Conservation (phyloP, 2,329 filamentous ascomycete genomes). For the Pestalotiopsis sp. region DNA sequence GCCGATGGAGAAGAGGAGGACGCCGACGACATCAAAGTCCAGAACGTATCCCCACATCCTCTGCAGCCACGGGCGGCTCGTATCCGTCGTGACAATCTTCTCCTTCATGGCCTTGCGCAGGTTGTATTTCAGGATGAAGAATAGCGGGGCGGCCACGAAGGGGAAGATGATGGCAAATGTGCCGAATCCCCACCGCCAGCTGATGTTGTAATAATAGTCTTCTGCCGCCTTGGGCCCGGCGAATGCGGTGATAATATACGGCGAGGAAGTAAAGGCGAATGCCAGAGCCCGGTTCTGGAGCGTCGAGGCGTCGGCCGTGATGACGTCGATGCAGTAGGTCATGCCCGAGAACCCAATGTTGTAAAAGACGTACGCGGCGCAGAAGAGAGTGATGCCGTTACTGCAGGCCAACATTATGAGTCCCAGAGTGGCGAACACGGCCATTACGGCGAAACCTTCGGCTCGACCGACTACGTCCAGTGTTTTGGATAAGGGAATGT, state of each 20-base stretch:
- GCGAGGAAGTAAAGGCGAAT: constrained; percentile 60
- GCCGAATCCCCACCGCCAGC: constrained; percentile 67
- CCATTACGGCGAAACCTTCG: constrained; percentile 55
- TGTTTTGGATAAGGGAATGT: constrained; percentile 60
- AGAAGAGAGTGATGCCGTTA: constrained; percentile 35
- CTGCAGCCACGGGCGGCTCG: constrained; percentile 44
- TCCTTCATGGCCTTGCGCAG: constrained; percentile 52
- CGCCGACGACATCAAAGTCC: constrained; percentile 55
- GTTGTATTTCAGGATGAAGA: constrained; percentile 52
- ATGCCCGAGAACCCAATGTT: constrained; percentile 58
- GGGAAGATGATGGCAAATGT: constrained; percentile 64
- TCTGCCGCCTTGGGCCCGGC: constrained; percentile 53
- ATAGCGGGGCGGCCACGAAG: constrained; percentile 57
- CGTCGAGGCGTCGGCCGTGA: constrained; percentile 64
- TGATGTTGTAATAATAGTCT: constrained; percentile 48
- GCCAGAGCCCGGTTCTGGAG: constrained; percentile 60
- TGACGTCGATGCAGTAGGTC: constrained; percentile 59
- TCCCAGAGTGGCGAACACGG: constrained; percentile 43
- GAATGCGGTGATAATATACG: constrained; percentile 64
- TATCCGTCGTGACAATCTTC: constrained; percentile 36
- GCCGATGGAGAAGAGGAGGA: constrained; percentile 51
- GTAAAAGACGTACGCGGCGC: constrained; percentile 58
- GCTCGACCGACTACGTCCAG: constrained; percentile 62
- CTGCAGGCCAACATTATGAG: constrained; percentile 63
- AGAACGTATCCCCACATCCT: constrained; percentile 48